These are phyloP conservation scores for Colletotrichum sp. DNA, from an alignment of 2,329 filamentous ascomycete species.

Conservation along the genomic window DNA sequence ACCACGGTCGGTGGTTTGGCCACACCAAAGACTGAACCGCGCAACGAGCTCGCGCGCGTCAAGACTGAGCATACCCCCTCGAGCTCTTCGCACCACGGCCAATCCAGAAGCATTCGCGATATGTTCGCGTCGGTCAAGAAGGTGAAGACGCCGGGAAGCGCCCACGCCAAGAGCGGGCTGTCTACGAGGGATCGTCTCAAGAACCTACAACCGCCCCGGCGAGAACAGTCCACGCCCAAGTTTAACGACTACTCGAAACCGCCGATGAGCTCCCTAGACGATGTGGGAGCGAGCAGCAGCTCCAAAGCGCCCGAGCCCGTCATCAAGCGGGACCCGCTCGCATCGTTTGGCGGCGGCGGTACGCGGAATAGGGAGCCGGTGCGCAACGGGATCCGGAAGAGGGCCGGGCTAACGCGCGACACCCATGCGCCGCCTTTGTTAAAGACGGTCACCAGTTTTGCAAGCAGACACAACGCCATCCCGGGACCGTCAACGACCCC, in stretches of 20 bases:
- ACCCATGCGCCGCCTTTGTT: background rate
- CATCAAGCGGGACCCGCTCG: background rate
- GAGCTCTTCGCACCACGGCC: background rate
- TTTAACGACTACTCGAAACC: background rate
- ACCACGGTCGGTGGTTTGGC: background rate
- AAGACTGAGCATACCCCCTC: background rate
- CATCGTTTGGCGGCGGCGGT: background rate
- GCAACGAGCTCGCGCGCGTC: background rate
- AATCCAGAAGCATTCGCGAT: background rate
- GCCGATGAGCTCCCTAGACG: background rate
- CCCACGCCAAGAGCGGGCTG: background rate
- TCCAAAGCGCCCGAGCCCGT: background rate
- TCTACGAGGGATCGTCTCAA: constrained; percentile 10
- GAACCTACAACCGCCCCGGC: background rate
- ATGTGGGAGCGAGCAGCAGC: background rate
- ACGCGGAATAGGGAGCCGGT: background rate
- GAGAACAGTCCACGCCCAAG: background rate
- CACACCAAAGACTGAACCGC: background rate
- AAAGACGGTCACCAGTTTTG: background rate
- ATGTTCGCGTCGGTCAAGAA: background rate
- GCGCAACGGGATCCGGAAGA: background rate
- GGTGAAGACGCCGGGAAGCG: background rate
- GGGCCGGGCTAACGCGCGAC: background rate
- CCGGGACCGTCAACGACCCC: background rate
- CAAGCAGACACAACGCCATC: background rate